Conservation (phyloP, 208 protist genomes). For the Trypanosoma platydactyli region DNA sequence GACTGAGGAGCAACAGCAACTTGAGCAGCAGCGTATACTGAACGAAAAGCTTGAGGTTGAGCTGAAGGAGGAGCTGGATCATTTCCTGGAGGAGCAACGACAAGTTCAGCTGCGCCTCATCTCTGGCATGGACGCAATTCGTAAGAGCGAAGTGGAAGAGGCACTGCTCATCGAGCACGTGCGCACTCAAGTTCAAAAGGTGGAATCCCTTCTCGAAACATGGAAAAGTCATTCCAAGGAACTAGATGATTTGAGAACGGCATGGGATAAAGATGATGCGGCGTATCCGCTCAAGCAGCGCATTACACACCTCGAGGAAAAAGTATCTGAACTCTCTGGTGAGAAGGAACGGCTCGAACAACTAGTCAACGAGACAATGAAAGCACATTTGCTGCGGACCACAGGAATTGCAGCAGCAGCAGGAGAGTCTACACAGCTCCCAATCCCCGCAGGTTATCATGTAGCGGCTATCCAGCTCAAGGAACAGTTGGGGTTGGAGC, state of each 20-base stretch:
- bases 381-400: constrained; percentile 13
- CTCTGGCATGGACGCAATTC: constrained; percentile 45
- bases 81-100: constrained; percentile 57
- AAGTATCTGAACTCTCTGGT: constrained; percentile 14
- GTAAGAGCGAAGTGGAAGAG: constrained; percentile 69
- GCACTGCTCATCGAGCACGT: constrained; percentile 45
- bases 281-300: constrained; percentile 28
- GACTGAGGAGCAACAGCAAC: constrained; percentile 45
- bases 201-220: constrained; percentile 26
- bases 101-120: constrained; percentile 66
- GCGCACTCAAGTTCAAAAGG: constrained; percentile 26
- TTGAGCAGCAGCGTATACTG: constrained; percentile 31
- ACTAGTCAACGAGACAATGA: constrained; percentile 4
- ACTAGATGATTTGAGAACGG: constrained; percentile 33
- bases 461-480: constrained; percentile 20
- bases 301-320: constrained; percentile 30
- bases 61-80: constrained; percentile 54
- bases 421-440: not conserved
- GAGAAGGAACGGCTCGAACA: constrained; percentile 28
- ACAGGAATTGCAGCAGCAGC: constrained; percentile 10
- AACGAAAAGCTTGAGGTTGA: constrained; percentile 46
- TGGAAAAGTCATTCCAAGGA: constrained; percentile 44
- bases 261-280: constrained; percentile 37
- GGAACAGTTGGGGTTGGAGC: constrained; percentile 26
- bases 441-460: constrained; percentile 3